Evolutionary conservation across 495 filamentous ascomycete genomes (phyloP), one percentile per base, ranked within the genome.

Genomic region (Aspergillus egyptiacus): DNA sequence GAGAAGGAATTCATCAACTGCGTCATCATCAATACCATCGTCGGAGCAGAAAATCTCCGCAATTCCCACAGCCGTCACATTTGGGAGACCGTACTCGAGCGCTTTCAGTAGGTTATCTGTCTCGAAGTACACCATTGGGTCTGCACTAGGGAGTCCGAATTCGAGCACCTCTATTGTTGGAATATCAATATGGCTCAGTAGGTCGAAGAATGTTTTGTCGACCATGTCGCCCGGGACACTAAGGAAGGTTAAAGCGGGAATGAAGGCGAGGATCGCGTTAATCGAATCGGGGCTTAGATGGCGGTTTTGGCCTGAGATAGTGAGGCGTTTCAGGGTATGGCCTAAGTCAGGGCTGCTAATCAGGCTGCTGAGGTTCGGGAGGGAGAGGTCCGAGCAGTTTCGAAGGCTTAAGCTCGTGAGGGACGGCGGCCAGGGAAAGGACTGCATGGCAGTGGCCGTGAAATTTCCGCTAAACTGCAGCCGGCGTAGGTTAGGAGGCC

Each of bases 221-320:
- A 65, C 55, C 20, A 63, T 38, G 28, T 67, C 64, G 15, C 64
- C 64, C 20, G 64, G 64, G 14, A 64, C 33, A 43, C 60, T 61
- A 39, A 67, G 62, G 41, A 54, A 62, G 19, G 38, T 44, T 4
- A 67, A 38, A 7, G 25, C 35, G 6, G 64, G 61, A 6, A 65
- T 45, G 24, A 59, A 63, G 10, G 53, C 48, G 3, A 59, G 60
- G 15, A 65, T 54, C 9, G 51, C 42, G 33, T 55, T 56, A 19
- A 67, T 58, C 5, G 54, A 63, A 31, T 63, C 58, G 2, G 56
- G 56, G 14, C 54, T 48, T 13, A 67, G 58, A 10, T 33, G 33
- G 46, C 53, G 54, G 55, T 67, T 67, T n/a, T 47, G 39, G 18
- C 50, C 45, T 13, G 58, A 60, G 35, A 67, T 60, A 3, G 50